These are phyloP conservation scores for Hippophae gyantsensis DNA, from an alignment of 306 rosid species.

Conservation along the genomic window DNA sequence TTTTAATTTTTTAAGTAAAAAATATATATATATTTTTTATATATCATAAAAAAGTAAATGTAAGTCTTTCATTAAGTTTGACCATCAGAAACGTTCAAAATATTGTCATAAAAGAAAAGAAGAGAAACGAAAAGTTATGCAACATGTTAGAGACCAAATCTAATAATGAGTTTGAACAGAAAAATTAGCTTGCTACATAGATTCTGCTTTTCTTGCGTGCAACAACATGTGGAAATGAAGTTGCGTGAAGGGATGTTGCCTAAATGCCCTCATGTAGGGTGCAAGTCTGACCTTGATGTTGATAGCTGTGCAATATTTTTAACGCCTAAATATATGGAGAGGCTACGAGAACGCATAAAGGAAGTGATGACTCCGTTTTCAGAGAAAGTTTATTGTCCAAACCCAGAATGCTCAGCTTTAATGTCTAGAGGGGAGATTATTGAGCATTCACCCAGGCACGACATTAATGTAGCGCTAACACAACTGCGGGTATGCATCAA, in stretches of 20 bases:
- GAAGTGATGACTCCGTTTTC: slow-evolving; percentile 60
- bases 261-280: slow-evolving; percentile 57
- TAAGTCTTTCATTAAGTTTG: too few relatives aligned
- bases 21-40: too few relatives aligned
- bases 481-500: slow-evolving; percentile 52
- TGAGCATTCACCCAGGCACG: slow-evolving; percentile 26
- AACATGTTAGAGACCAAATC: too few relatives aligned
- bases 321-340: slow-evolving; percentile 41
- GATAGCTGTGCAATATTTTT: slow-evolving; percentile 60
- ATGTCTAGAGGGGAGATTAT: slow-evolving; percentile 52
- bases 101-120: too few relatives aligned
- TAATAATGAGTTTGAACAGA: too few relatives aligned
- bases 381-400: slow-evolving; percentile 67
- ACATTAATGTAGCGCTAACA: slow-evolving; percentile 16
- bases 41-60: too few relatives aligned
- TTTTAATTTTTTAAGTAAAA: too few relatives aligned
- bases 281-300: slow-evolving; percentile 43
- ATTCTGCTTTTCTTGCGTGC: slow-evolving; percentile 72
- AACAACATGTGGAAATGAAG: slow-evolving; percentile 66
- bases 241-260: slow-evolving; percentile 54
- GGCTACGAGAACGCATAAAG: slow-evolving; percentile 41
- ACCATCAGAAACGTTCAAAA: too few relatives aligned
- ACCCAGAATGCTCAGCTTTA: slow-evolving; percentile 61
- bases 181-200: too few relatives aligned
- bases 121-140: too few relatives aligned